Evolutionary conservation across 148 eudicot species (phyloP), one percentile per base, ranked within the genome.

Genomic region (Cornus suecica): DNA sequence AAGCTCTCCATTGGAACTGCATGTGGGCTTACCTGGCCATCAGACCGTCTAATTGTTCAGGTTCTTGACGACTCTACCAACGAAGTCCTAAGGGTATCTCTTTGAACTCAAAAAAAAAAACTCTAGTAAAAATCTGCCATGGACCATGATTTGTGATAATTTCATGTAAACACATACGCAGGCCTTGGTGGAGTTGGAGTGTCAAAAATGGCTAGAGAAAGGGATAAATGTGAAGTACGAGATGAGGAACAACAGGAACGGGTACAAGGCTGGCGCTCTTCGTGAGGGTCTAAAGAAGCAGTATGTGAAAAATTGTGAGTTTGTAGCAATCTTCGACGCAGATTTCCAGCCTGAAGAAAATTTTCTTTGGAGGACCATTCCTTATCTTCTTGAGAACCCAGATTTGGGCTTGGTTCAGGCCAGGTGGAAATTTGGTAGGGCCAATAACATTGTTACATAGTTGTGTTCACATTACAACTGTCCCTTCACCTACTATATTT

Each of bases 341-440:
- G 90, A 87, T 70, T 87, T 87, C 69, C 88, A 85, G 76, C 92
- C 92, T 14, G 88, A 86, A 1, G 76, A 80, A 29, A 85, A 88
- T 54, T 88, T 84, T 70, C 89, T 88, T 20, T 82, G 83, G 79
- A 80, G 85, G 42, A 80, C 92, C 22, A 80, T 86, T 60, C 92
- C 90, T 20, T 88, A 71, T 78, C 90, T 88, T 31, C 79, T 88
- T 69, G 82, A 86, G 52, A 86, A 88, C 73, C 81, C 82, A 32
- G 85, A 86, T 16, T 68, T 88, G 48, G 92, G 78, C 66, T 79
- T 88, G 78, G 88, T 88, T 75, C 92, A 88, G 77, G 90, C 90
- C 34, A 82, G 90, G 48, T 88, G 92, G 92, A 86, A 84, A 76
- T 88, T 88, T 66, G 92, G 92, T 86, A 79, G 84, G 83, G 37